Base-by-base conservation (phyloP, 352 stramenopile species). In the Paralagenidium karlingii region DNA sequence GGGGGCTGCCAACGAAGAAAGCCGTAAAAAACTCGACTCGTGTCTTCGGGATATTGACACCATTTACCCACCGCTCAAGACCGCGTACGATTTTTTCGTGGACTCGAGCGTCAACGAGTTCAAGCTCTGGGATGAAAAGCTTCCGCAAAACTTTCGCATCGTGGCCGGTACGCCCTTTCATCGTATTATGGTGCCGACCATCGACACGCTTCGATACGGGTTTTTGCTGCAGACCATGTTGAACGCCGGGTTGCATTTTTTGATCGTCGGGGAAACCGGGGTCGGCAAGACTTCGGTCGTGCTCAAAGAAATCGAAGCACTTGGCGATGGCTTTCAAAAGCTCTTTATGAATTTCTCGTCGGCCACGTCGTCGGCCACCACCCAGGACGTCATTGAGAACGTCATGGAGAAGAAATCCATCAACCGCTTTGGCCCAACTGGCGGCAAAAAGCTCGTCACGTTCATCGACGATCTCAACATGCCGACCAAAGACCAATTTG, bases 401-500 rank as follows among this genome's bases (percentile, higher is more conserved):
- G 70, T 85, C 12, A 90, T 96, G 60, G 85, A 96, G 39, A 96
- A 96, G 54, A 60, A 80, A 3, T 89, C 65, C 18, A 47, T 92
- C 26, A 94, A 95, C 41, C 68, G 77, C 0, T 96, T 92, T 19
- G 85, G 85, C 1, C 85, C 85, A 11, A 63, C 89, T 0, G 74
- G 66, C 11, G 76, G 76, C 24, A 94, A 94, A 51, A 85, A 86
- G 32, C 61, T 96, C 0, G 64, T 96, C 25, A 91, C 81, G 12
- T 96, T 96, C 46, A 82, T 96, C 21, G 84, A 96, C 36, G 85
- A 96, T 44, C 63, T 96, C 56, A 96, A 96, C 49, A 95, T 96
- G 82, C 83, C 83, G 3, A 80, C 75, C 8, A 88, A 88, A 42
- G 85, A 96, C 42, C 56, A 67, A 38, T 96, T 95, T 45, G 85